Base-by-base conservation (phyloP, 2,329 filamentous ascomycete genomes). In the Parastagonospora nodorum region DNA sequence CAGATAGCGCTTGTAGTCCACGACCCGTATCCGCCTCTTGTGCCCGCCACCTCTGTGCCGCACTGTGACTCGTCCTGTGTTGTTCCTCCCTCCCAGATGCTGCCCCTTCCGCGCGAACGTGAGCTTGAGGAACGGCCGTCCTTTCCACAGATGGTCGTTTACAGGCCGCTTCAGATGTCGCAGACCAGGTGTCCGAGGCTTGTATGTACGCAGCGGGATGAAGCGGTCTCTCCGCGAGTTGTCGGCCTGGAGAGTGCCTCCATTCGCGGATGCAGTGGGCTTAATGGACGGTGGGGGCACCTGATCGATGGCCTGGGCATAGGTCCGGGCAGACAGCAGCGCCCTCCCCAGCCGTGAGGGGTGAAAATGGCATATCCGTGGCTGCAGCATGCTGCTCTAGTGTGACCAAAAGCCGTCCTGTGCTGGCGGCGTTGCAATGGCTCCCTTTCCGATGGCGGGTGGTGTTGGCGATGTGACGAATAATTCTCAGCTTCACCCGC, bases 81-180 rank as follows among this genome's bases (percentile, higher is more conserved):
- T 89, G 74, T 99, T 99, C 65, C 94, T 85, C 37, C 94, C 94
- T 74, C 94, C 95, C 74, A 96, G 94, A 45, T 85, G 87, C 66
- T 96, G 92, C 12, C 94, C 94, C 74, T 93, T 93, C 75, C 97
- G 96, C 32, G 92, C 86, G 67, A 91, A 90, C 9, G 95, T 99
- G 74, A 99, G 82, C 43, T 87, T 85, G 30, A 90, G 80, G 61
- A 88, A 86, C 1, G 94, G 90, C 49, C 92, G 83, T 51, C 94
- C 94, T 77, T 96, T 97, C 91, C 91, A 97, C 39, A 99, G 79
- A 75, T 99, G 94, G 68, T 97, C 92, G 76, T 97, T 97, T 76
- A 97, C 88, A 11, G 94, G 92, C 37, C 94, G 85, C 74, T 88
- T 89, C 60, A 99, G 80, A 83, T 99, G 94, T 67, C 94, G 87